Percentiles rank a stretch among this genome's conserved stretches.
These are phyloP conservation scores for Talaromyces rugulosus DNA, from an alignment of 2,329 filamentous ascomycete genomes.

Conservation along the genomic window DNA sequence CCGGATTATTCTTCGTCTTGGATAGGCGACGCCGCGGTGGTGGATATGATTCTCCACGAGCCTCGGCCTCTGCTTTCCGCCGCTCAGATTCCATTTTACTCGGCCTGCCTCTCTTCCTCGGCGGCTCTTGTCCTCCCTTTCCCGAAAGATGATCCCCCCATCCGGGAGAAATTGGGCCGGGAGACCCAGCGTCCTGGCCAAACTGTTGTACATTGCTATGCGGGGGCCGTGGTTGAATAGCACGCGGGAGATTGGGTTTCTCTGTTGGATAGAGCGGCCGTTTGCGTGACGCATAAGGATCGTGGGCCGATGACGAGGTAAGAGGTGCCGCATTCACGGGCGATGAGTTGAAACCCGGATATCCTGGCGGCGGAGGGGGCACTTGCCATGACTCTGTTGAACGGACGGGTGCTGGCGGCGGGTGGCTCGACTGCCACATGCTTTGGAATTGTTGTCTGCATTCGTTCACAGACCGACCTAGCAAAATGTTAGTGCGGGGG, in stretches of 20 bases:
- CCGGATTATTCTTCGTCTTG: conserved; percentile 23
- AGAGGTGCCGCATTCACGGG: conserved; percentile 21
- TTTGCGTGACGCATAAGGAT: conserved; percentile 26
- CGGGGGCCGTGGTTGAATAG: conserved; percentile 38
- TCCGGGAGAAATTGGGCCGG: conserved; percentile 31
- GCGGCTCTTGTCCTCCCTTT: conserved; percentile 26
- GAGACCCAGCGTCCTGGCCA: conserved; percentile 30
- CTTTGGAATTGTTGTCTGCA: conserved; percentile 10
- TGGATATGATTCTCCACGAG: conserved; percentile 37
- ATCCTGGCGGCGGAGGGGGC: conserved; percentile 9
- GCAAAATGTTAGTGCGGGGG: conserved; percentile 8
- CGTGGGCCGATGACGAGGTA: conserved; percentile 18
- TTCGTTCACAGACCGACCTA: conserved; percentile 12
- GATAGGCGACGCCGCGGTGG: conserved; percentile 24
- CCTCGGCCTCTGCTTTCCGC: conserved; percentile 34
- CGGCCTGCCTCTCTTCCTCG: conserved; percentile 40
- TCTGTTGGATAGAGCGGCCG: conserved; percentile 28
- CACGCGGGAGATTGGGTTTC: conserved; percentile 28
- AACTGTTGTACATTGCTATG: conserved; percentile 29
- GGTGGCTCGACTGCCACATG: conserved; percentile 10
- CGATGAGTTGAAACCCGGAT: conserved; percentile 16
- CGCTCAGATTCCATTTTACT: conserved; percentile 39
- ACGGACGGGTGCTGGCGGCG: conserved; percentile 3
- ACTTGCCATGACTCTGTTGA: conserved; percentile 12
- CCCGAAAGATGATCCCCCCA: conserved; percentile 23